Base-by-base conservation (phyloP, 164 flowering plant species). In the Taxillus chinensis region DNA sequence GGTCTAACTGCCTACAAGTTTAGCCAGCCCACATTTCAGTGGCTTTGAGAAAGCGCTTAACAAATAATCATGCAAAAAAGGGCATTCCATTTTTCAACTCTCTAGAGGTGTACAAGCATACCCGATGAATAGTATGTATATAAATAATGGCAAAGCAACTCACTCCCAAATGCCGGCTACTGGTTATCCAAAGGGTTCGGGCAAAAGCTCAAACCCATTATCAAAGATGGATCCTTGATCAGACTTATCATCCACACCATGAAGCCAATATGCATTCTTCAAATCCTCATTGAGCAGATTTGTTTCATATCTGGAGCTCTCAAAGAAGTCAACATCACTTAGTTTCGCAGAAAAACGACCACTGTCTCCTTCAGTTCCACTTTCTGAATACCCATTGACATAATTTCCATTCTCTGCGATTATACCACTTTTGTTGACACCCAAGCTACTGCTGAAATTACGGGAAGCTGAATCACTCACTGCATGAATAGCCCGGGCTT, bases 181-280 rank as follows among this genome's bases (percentile, higher is more conserved):
- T 5, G 10, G 2, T 43, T 43, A 43, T 43, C 79, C 85, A 57
- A 92, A 92, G 13, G 96, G 97, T 64, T 90, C 97, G 0, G 96
- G 98, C 49, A 87, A 78, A 39, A 67, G 72, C 73, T 90, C 97
- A 66, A 86, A 86, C 39, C 95, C 95, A 64, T 77, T 75, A 68
- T 86, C 97, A 67, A 88, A 93, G 57, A 86, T 71, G 43, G 76
- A 68, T 39, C 79, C 88, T 67, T 77, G 82, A 67, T 90, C 96
- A 37, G 83, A 75, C 68, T 73, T 80, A 69, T 82, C 95, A 53
- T 92, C 91, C 5, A 79, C 27, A 61, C 85, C 79, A 65, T 80
- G 96, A 70, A 93, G 77, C 99, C 99, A 93, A 64, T 79, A 85
- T 27, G 88, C 84, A 76, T 83, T 88, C 74, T 83, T 89, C 74